A percentile compares a stretch with the other conserved stretches of the same genome.
Conservation (phyloP, 768 basidiomycete genomes). For the Coprinopsis sp. region DNA sequence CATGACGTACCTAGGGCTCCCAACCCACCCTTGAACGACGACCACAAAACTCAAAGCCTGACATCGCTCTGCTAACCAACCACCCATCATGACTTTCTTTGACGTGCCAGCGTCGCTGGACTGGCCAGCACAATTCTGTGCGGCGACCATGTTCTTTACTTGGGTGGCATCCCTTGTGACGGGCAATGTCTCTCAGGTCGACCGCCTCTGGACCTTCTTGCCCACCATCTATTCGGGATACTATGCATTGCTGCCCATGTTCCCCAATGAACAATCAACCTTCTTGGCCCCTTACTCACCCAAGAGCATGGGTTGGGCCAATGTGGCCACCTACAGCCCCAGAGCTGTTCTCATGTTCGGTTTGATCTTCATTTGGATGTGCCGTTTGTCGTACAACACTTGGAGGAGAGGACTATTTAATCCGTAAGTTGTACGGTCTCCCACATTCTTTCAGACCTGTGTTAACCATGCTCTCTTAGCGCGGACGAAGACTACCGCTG, state of each 20-base stretch:
- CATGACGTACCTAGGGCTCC: too few species aligned
- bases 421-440: conserved; percentile 40
- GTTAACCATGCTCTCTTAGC: conserved; percentile 35
- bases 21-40: too few species aligned
- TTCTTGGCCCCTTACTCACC: conserved; percentile 55
- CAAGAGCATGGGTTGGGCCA: conserved; percentile 34
- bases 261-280: conserved; percentile 37
- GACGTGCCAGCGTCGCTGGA: conserved; percentile 36
- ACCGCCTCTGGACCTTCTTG: conserved; percentile 75
- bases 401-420: conserved; percentile 78
- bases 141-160: conserved; percentile 39
- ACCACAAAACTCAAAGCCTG: too few species aligned
- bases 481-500: conserved; percentile 92
- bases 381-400: conserved; percentile 73
- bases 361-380: conserved; percentile 66
- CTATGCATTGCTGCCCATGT: conserved; percentile 71
- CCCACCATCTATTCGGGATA: conserved; percentile 82
- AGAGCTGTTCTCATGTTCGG: conserved; percentile 72
- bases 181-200: conserved; percentile 82
- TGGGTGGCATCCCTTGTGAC: conserved; percentile 65
- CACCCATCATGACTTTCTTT: conserved; percentile 20
- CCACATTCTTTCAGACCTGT: neutral
- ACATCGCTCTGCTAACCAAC: too few species aligned
- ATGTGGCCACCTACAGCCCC: conserved; percentile 53
- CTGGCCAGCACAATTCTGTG: conserved; percentile 65